phyloP scores from a whole-genome alignment of 108 stramenopile genomes.

The Ochromonas danica region DNA sequence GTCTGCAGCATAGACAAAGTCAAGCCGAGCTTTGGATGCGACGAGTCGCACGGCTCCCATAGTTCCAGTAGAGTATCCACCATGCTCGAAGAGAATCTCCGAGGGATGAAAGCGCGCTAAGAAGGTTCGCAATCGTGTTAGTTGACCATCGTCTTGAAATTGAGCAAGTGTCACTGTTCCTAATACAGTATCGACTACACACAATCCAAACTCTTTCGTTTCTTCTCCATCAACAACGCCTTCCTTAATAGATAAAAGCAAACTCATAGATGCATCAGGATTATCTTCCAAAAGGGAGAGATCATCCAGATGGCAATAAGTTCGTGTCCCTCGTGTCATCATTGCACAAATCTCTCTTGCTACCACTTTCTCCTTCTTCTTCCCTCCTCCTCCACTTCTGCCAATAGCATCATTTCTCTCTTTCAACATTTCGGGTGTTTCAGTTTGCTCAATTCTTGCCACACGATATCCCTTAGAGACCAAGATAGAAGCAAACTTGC shows the following conservation, averaged over 20 bases:
- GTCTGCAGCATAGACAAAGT: background rate
- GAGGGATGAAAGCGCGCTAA: conserved; percentile 72
- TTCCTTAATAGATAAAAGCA: conserved; percentile 76
- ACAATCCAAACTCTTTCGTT: conserved; percentile 78
- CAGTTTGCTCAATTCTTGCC: conserved; percentile 97
- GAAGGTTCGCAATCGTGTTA: conserved; percentile 86
- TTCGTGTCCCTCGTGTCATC: conserved; percentile 81
- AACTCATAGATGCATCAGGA: conserved; percentile 51
- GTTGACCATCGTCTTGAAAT: conserved; percentile 89
- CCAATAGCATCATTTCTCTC: conserved; percentile 63
- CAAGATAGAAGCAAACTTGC: conserved; percentile 71
- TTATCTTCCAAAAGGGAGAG: conserved; percentile 52
- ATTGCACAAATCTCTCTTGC: conserved; percentile 89
- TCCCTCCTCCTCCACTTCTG: background rate
- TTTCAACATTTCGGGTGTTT: conserved; percentile 88
- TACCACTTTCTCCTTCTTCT: conserved; percentile 63
- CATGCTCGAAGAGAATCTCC: conserved; percentile 61
- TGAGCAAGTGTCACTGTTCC: conserved; percentile 84
- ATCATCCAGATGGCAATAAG: conserved; percentile 86
- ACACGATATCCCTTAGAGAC: conserved; percentile 87
- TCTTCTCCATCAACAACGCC: conserved; percentile 40
- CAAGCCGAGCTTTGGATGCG: background rate
- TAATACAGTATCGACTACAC: conserved; percentile 79
- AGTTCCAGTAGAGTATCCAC: background rate
- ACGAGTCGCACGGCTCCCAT: background rate